These are phyloP conservation scores for Tillandsia fasciculata DNA, from an alignment of 176 grass and related monocot genomes.

Conservation along the genomic window DNA sequence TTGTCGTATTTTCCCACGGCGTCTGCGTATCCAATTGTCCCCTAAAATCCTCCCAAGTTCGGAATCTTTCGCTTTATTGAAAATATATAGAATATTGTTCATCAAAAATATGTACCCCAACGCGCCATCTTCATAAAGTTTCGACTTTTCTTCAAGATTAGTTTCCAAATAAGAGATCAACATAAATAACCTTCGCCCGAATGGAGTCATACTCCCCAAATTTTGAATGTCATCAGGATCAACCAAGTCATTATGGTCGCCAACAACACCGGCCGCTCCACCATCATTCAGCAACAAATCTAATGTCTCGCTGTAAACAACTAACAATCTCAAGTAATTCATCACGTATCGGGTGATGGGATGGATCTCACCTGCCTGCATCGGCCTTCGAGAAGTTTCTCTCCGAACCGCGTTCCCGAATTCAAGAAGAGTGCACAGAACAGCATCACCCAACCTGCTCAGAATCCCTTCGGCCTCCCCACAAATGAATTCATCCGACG, in stretches of 20 bases:
- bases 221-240: constrained; percentile 43
- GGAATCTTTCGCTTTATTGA: constrained; percentile 78
- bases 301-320: constrained; percentile 66
- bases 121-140: constrained; percentile 74
- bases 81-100: constrained; percentile 89
- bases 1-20: constrained; percentile 70
- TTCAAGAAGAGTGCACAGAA: constrained; percentile 65
- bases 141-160: constrained; percentile 91
- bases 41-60: constrained; percentile 85
- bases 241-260: constrained; percentile 15
- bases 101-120: constrained; percentile 90
- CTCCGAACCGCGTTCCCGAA: constrained; percentile 76
- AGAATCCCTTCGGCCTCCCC: constrained; percentile 53
- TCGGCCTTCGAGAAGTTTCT: constrained; percentile 64
- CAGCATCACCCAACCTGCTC: constrained; percentile 73
- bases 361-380: constrained; percentile 81
- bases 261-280: constrained; percentile 19
- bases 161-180: constrained; percentile 82
- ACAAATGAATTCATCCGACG: constrained; percentile 54
- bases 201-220: constrained; percentile 58
- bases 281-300: constrained; percentile 49
- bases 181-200: constrained; percentile 43
- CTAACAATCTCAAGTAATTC: constrained; percentile 81
- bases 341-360: constrained; percentile 92
- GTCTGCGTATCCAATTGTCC: constrained; percentile 70